Evolutionary conservation across 2,329 filamentous ascomycete species (phyloP).

Genomic region (Apiospora aurea): DNA sequence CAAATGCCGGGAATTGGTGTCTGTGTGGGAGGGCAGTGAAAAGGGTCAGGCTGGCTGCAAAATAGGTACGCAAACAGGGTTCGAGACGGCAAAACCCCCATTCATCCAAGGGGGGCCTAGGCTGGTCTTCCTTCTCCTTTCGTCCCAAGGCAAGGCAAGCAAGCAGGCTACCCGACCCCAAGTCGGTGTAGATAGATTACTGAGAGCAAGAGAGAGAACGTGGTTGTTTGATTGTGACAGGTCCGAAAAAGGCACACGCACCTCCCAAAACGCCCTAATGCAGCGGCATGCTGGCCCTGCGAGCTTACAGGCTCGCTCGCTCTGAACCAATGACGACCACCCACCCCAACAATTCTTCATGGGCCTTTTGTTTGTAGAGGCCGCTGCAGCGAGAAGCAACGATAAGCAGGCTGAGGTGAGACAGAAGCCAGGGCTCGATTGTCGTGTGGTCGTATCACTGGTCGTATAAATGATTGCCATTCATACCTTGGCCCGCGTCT

Average conservation of each 20-base stretch:
- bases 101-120: background rate
- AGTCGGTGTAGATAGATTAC: constrained; percentile 10
- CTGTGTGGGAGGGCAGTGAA: background rate
- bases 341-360: background rate
- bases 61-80: background rate
- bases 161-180: constrained; percentile 12
- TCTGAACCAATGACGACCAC: background rate
- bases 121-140: background rate
- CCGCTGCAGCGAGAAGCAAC: constrained; percentile 9
- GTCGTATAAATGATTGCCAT: background rate
- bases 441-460: background rate
- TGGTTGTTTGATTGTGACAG: constrained; percentile 6
- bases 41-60: background rate
- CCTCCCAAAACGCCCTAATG: constrained; percentile 4
- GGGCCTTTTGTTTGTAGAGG: background rate
- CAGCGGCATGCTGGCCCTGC: background rate
- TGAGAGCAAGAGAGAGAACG: background rate
- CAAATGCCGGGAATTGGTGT: constrained; percentile 11
- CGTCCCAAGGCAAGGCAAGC: background rate
- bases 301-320: background rate
- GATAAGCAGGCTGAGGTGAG: constrained; percentile 14
- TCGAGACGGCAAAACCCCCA: background rate
- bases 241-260: background rate
- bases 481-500: background rate
- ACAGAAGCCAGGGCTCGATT: background rate